Percentiles rank a stretch among this genome's conserved stretches.
Conservation (phyloP, 257 asterid species). For the Forsythia suspensa region DNA sequence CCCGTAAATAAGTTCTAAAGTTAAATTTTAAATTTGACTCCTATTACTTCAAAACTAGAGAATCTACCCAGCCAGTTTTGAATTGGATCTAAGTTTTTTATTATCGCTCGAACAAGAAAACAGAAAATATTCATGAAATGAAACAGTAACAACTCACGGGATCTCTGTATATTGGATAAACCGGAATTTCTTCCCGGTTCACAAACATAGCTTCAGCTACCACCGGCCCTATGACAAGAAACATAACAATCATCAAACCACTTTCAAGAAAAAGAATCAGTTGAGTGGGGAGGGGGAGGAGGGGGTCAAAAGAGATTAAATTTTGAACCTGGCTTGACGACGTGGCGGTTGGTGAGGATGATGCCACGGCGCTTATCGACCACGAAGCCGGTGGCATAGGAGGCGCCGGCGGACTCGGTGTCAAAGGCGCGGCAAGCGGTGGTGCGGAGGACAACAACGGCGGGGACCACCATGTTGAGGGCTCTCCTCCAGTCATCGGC, state of each 20-base stretch:
- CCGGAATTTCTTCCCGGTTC: slow-evolving; percentile 90
- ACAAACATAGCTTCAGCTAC: slow-evolving; percentile 98
- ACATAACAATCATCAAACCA: slow-evolving; percentile 2
- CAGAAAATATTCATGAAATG: slow-evolving; percentile 12
- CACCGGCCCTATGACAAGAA: slow-evolving; percentile 70
- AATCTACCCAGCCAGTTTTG: not conserved
- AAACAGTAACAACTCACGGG: slow-evolving; percentile 65
- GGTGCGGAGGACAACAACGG: slow-evolving; percentile 95
- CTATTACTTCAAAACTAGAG: slow-evolving; percentile 11
- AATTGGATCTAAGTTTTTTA: slow-evolving; percentile 2
- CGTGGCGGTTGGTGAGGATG: slow-evolving; percentile 93
- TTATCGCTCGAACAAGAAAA: not conserved
- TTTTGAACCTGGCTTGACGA: slow-evolving; percentile 79
- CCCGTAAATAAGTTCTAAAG: not conserved
- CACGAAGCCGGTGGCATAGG: slow-evolving; percentile 89
- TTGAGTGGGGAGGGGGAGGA: not conserved
- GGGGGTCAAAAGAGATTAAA: not conserved
- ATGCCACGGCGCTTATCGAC: slow-evolving; percentile 93
- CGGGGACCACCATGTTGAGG: slow-evolving; percentile 83
- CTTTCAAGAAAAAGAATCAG: not conserved
- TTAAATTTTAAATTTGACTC: not conserved
- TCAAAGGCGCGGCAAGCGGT: slow-evolving; percentile 94
- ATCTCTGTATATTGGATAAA: slow-evolving; percentile 90
- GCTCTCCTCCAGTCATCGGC: slow-evolving; percentile 94
- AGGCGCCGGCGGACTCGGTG: slow-evolving; percentile 91